phyloP scores from a whole-genome alignment of 345 rosid genomes.

The Luvunga scandens region DNA sequence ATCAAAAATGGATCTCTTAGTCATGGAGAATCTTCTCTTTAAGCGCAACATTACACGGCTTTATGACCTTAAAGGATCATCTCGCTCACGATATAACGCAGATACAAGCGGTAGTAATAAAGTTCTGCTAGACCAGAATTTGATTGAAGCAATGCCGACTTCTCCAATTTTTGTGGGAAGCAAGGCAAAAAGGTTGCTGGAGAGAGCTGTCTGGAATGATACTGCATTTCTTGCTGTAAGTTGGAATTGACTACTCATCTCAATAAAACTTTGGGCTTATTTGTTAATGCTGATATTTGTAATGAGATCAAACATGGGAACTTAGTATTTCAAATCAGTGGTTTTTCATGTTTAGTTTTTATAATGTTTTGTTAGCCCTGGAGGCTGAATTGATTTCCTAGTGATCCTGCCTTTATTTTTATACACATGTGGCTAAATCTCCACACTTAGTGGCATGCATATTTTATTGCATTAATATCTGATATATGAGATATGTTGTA shows the following conservation, averaged over 20 bases:
- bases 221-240: slow-evolving; percentile 96
- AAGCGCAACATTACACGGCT: slow-evolving; percentile 71
- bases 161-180: slow-evolving; percentile 95
- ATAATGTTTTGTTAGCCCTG: not conserved
- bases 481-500: slow-evolving; percentile 18
- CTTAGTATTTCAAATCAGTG: not conserved
- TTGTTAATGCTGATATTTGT: not conserved
- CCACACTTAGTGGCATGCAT: not conserved
- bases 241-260: slow-evolving; percentile 12
- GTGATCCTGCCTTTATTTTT: not conserved
- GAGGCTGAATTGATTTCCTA: not conserved
- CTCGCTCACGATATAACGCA: slow-evolving; percentile 91
- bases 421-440: not conserved
- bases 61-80: slow-evolving; percentile 93
- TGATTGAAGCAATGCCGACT: slow-evolving; percentile 95
- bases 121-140: slow-evolving; percentile 91
- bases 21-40: slow-evolving; percentile 96
- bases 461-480: not conserved
- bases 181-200: slow-evolving; percentile 84
- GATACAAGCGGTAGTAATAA: slow-evolving; percentile 86
- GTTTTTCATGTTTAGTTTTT: not conserved
- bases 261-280: not conserved
- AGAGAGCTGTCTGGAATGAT: slow-evolving; percentile 97
- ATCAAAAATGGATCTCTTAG: slow-evolving; percentile 86
- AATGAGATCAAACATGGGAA: not conserved